A percentile compares a stretch with the other conserved stretches of the same genome.
Conservation (phyloP, 768 basidiomycete species). For the Pleurotus tuber-regium region DNA sequence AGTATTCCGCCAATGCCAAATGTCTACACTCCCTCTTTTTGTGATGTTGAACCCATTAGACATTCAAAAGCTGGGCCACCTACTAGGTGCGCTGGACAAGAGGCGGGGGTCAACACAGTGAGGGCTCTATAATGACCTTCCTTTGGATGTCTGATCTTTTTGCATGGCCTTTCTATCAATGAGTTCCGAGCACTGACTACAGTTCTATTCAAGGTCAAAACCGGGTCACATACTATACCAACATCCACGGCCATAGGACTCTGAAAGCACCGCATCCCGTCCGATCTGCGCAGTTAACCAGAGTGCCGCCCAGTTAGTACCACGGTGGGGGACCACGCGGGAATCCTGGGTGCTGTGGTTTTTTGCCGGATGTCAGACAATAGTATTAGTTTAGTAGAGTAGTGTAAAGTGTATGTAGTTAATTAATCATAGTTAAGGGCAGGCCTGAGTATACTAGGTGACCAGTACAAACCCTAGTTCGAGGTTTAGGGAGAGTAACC, state of each 20-base stretch:
- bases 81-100: slow-evolving; percentile 63
- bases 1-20: slow-evolving; percentile 54
- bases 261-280: too few species aligned
- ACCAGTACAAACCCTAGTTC: too few species aligned
- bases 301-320: not conserved
- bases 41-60: slow-evolving; percentile 68
- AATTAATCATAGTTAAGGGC: too few species aligned
- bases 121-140: slow-evolving; percentile 72
- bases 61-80: slow-evolving; percentile 63
- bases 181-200: not conserved
- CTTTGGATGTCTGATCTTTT: slow-evolving; percentile 84
- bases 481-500: too few species aligned
- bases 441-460: too few species aligned
- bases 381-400: too few species aligned
- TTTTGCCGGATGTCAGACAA: not conserved
- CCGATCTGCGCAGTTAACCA: not conserved
- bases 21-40: slow-evolving; percentile 74
- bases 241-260: too few species aligned
- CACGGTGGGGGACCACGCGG: not conserved
- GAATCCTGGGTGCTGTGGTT: not conserved
- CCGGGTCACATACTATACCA: too few species aligned
- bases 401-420: too few species aligned
- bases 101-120: slow-evolving; percentile 62
- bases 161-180: not conserved
- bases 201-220: not conserved